Evolutionary conservation across 768 basidiomycete species (phyloP).

Genomic region (Rhizopogon sp.): DNA sequence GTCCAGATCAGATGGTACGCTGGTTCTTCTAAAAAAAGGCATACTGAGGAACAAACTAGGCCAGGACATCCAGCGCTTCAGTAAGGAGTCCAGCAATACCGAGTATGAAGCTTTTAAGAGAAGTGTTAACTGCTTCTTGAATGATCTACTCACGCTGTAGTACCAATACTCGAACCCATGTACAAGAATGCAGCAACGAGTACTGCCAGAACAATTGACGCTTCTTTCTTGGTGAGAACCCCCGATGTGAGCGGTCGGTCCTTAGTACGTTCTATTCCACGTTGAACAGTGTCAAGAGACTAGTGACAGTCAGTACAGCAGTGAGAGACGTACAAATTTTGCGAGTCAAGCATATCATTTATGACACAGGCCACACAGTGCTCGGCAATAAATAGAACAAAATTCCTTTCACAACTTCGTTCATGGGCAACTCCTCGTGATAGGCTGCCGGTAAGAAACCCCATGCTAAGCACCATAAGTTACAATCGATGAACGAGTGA

Average conservation of each 20-base stretch:
- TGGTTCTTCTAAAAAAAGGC: not conserved
- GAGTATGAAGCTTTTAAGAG: conserved; percentile 6
- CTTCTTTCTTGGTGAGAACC: conserved; percentile 36
- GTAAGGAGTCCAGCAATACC: conserved; percentile 10
- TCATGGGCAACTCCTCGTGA: not conserved
- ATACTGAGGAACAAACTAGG: conserved; percentile 22
- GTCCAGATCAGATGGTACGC: not conserved
- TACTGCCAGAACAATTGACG: conserved; percentile 32
- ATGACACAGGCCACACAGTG: conserved; percentile 43
- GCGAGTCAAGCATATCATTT: conserved; percentile 50
- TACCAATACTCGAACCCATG: conserved; percentile 7
- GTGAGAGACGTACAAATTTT: conserved; percentile 31
- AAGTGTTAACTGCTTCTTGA: not conserved
- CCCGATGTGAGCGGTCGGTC: conserved; percentile 44
- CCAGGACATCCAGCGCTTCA: conserved; percentile 21
- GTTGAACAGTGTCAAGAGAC: not conserved
- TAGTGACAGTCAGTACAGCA: not conserved
- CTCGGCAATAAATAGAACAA: not conserved
- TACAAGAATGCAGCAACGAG: conserved; percentile 11
- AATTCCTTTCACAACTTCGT: not conserved
- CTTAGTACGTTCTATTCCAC: conserved; percentile 39
- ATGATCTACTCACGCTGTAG: not conserved
- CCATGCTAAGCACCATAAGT: not conserved
- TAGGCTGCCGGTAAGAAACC: not conserved
- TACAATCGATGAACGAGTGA: not conserved